Conservation (phyloP, 1,284 basidiomycete species). For the Irpex sp. region DNA sequence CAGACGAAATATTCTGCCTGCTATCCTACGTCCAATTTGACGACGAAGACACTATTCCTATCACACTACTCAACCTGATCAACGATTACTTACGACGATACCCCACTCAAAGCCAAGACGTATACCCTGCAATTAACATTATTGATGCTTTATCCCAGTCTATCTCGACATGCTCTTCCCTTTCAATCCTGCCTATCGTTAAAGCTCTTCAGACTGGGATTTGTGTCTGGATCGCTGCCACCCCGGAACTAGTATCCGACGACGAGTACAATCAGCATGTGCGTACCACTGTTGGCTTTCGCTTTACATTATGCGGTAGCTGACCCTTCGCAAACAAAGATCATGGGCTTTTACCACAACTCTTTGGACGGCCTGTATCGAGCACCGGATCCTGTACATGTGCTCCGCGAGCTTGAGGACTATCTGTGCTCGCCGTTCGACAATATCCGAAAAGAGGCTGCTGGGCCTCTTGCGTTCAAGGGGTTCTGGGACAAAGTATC, state of each 20-base stretch:
- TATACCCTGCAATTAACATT: neutral
- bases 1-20: neutral
- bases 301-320: neutral
- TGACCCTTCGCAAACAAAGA: neutral
- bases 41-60: neutral
- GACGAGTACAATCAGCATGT: constrained; percentile 2
- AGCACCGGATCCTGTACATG: neutral
- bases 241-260: neutral
- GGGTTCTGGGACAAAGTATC: neutral
- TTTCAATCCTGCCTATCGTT: neutral
- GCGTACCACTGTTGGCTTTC: neutral
- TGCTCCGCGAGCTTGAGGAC: neutral
- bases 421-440: neutral
- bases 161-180: neutral
- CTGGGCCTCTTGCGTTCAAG: neutral
- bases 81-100: neutral
- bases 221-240: neutral
- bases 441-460: neutral
- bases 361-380: neutral
- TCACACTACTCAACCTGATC: neutral
- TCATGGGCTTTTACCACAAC: constrained; percentile 1
- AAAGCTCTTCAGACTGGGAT: neutral
- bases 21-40: neutral
- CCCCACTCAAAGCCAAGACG: neutral
- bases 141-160: neutral